Evolutionary conservation across 179 eudicot species (phyloP).

Genomic region (Nepenthes alata): DNA sequence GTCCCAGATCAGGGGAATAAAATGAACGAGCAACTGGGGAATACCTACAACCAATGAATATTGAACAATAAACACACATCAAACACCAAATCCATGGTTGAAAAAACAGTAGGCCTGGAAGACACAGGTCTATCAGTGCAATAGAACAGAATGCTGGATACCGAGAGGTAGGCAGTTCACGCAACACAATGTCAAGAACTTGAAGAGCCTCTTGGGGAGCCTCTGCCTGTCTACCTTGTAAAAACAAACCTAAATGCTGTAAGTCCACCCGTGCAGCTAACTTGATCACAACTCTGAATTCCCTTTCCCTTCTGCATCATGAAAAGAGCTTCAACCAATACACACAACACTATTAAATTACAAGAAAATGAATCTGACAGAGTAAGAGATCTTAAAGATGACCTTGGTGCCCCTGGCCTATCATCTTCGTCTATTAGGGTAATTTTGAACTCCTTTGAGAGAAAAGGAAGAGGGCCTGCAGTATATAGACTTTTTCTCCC

Average conservation of each 20-base stretch:
- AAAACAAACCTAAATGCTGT: conserved; percentile 73
- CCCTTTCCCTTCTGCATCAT: conserved; percentile 55
- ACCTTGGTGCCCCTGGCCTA: conserved; percentile 61
- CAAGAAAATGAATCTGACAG: too few species aligned
- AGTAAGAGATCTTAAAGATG: not conserved
- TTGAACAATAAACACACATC: conserved; percentile 1
- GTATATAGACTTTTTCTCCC: conserved; percentile 92
- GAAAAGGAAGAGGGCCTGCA: conserved; percentile 86
- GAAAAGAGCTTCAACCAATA: not conserved
- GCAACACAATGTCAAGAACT: conserved; percentile 83
- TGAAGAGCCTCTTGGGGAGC: conserved; percentile 97
- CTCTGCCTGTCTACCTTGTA: conserved; percentile 81
- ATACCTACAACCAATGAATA: conserved; percentile 27
- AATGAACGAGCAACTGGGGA: conserved; percentile 82
- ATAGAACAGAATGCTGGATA: conserved; percentile 5
- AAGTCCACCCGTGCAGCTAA: conserved; percentile 80
- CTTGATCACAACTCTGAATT: conserved; percentile 75
- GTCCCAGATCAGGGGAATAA: conserved; percentile 65
- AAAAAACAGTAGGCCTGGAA: not conserved
- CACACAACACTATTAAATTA: not conserved
- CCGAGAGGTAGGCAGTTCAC: conserved; percentile 76
- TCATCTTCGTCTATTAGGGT: conserved; percentile 72
- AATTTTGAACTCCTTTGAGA: conserved; percentile 53
- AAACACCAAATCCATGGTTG: not conserved
- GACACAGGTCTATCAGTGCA: not conserved